phyloP scores from a whole-genome alignment of 257 asterid species.

The Echium plantagineum region DNA sequence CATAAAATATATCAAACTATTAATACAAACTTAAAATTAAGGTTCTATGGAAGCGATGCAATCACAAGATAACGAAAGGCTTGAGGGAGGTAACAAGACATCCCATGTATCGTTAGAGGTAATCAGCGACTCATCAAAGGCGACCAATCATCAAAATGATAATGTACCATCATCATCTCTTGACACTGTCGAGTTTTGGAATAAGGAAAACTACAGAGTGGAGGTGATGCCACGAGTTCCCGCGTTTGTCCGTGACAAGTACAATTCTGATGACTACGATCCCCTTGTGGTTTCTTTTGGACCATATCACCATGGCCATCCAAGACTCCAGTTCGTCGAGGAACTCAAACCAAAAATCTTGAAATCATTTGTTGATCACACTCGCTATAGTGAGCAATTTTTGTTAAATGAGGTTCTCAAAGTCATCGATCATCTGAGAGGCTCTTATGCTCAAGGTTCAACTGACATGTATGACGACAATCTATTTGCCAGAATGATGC shows the following conservation, averaged over 20 bases:
- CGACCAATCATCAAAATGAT: too few species aligned
- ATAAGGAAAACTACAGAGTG: too few species aligned
- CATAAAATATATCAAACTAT: too few species aligned
- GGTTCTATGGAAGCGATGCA: too few species aligned
- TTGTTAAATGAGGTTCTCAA: slow-evolving; percentile 8
- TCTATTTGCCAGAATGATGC: slow-evolving; percentile 18
- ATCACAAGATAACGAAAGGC: too few species aligned
- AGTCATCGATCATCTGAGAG: slow-evolving; percentile 2
- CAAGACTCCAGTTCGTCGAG: slow-evolving; percentile 14
- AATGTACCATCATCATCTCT: too few species aligned
- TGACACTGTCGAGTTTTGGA: too few species aligned
- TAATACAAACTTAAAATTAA: too few species aligned
- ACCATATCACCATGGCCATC: slow-evolving; percentile 19
- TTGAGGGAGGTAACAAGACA: too few species aligned
- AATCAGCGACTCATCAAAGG: too few species aligned
- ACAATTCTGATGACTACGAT: slow-evolving; percentile 4
- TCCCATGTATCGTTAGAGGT: too few species aligned
- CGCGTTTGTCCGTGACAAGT: slow-evolving; percentile 3
- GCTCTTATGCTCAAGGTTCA: slow-evolving; percentile 9
- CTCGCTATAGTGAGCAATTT: neutral
- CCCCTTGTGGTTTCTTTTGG: slow-evolving; percentile 22
- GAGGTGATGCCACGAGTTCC: slow-evolving; percentile 11
- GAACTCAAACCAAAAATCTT: slow-evolving; percentile 9
- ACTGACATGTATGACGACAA: neutral
- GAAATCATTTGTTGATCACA: slow-evolving; percentile 4